These are phyloP conservation scores for Tolypocladium sp. DNA, from an alignment of 2,329 filamentous ascomycete species.

Conservation along the genomic window DNA sequence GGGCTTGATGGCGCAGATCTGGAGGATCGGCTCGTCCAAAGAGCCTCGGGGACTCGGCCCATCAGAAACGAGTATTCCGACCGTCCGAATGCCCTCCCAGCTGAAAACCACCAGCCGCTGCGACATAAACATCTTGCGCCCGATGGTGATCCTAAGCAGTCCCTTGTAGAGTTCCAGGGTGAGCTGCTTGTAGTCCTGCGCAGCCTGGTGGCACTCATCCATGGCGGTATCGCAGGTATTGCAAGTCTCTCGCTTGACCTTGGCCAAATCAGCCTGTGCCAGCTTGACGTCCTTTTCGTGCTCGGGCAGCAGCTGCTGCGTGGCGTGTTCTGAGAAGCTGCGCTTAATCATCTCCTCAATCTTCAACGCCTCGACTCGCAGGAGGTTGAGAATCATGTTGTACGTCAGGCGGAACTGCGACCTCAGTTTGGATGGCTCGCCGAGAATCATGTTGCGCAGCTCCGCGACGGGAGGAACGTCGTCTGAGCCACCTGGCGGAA, in stretches of 20 bases:
- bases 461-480: constrained; percentile 81
- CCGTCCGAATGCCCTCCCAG: constrained; percentile 73
- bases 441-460: constrained; percentile 87
- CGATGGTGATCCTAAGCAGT: constrained; percentile 70
- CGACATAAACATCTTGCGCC: constrained; percentile 66
- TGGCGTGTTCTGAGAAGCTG: constrained; percentile 96
- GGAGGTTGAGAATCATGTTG: constrained; percentile 96
- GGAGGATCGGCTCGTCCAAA: constrained; percentile 55
- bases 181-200: constrained; percentile 70
- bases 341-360: constrained; percentile 99
- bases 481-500: constrained; percentile 67
- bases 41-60: constrained; percentile 55
- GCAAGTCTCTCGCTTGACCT: constrained; percentile 80
- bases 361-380: constrained; percentile 91
- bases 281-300: constrained; percentile 91
- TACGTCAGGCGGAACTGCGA: constrained; percentile 97
- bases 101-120: constrained; percentile 78
- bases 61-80: constrained; percentile 71
- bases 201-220: constrained; percentile 70
- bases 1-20: constrained; percentile 69
- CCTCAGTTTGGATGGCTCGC: constrained; percentile 86
- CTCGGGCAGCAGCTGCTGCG: constrained; percentile 85
- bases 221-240: constrained; percentile 72
- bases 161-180: constrained; percentile 72
- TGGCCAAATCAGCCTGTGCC: constrained; percentile 83